Base-by-base conservation (phyloP, 352 stramenopile species). In the Phytophthora hybrid region DNA sequence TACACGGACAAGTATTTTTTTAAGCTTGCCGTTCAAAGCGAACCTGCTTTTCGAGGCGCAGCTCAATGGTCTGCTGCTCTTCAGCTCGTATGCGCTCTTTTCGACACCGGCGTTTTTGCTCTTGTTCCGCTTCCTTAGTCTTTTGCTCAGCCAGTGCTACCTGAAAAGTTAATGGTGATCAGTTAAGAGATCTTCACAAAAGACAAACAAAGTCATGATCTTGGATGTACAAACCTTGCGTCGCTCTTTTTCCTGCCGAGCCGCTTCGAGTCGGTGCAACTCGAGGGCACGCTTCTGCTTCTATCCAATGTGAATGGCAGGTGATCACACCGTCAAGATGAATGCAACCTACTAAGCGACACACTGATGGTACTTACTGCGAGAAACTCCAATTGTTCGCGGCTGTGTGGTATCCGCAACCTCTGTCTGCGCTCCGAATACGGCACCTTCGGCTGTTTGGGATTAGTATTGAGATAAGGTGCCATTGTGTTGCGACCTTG, bases 241-340 rank as follows among this genome's bases (percentile, higher is more conserved):
- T 51, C 73, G 84, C 55, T 92, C 84, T 59, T 88, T 92, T 63
- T 90, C 79, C 18, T 79, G 60, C 5, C 77, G 77, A 31, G 84
- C 83, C 7, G 66, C 64, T 47, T 90, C 78, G 16, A 69, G 63
- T n/a, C 87, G 89, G 26, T 74, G 81, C 32, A 65, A 62, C 66
- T 92, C 77, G 3, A 89, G 75, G 31, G 81, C 54, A 32, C 69
- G 76, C n/a, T 83, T 85, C 60, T 90, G 84, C 55, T 82, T 89
- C 84, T 92, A 26, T 54, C 21, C 32, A 32, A 0, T 47, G 5
- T 21, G 37, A 58, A 14, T 56, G 21, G n/a, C 13, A 26, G 23
- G 23, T 26, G 23, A 26, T 26, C 23, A 26, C 23, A 26, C 23
- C 23, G 23, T 26, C 23, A 26, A 26, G 23, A 26, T 26, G 23